Conservation (phyloP, 495 filamentous ascomycete species). For the Penicillium cosmopolitanum region DNA sequence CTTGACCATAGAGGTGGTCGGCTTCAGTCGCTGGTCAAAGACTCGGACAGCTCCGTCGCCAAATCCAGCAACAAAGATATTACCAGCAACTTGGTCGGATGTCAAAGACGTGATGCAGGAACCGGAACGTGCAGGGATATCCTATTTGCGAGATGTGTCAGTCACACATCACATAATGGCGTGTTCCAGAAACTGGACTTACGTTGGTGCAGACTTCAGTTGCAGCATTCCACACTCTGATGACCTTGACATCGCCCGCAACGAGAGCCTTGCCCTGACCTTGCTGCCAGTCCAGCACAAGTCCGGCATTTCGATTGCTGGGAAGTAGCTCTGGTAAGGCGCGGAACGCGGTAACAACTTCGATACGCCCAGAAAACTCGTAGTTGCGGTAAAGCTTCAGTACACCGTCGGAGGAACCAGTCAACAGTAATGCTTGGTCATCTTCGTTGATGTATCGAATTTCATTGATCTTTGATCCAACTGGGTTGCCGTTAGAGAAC, state of each 20-base stretch:
- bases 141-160: constrained; percentile 41
- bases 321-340: constrained; percentile 91
- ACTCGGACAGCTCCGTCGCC: constrained; percentile 95
- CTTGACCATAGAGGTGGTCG: constrained; percentile 85
- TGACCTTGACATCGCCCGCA: constrained; percentile 93
- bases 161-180: neutral
- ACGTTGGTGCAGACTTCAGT: constrained; percentile 87
- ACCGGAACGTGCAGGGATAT: constrained; percentile 93
- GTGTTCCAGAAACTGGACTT: constrained; percentile 23
- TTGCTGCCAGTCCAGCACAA: constrained; percentile 98
- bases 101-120: constrained; percentile 95
- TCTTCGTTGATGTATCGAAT: constrained; percentile 98
- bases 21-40: constrained; percentile 84
- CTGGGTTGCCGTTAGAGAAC: constrained; percentile 93
- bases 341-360: constrained; percentile 90
- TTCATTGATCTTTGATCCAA: constrained; percentile 89
- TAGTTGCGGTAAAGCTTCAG: constrained; percentile 94
- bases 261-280: constrained; percentile 93
- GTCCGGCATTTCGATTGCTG: constrained; percentile 87
- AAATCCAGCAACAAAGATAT: constrained; percentile 94
- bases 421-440: constrained; percentile 92
- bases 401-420: constrained; percentile 91
- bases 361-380: constrained; percentile 65
- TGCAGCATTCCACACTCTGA: constrained; percentile 93
- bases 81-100: constrained; percentile 94